Evolutionary conservation across 441 rosid species (phyloP).

Genomic region (Gossypium davidsonii): DNA sequence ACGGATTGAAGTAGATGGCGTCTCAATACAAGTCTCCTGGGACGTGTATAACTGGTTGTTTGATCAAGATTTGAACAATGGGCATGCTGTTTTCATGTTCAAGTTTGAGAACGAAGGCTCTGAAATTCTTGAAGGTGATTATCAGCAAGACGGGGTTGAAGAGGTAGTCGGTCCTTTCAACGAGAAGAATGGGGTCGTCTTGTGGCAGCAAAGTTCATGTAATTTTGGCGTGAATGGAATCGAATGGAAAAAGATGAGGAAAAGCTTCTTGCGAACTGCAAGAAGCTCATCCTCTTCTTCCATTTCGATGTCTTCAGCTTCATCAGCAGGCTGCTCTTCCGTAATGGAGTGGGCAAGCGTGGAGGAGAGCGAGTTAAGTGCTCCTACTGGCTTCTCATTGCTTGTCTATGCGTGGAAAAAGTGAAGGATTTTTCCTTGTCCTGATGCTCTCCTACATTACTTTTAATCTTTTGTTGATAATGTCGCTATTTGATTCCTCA

Average conservation of each 20-base stretch:
- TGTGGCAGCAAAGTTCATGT: constrained; percentile 36
- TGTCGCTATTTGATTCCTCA: neutral
- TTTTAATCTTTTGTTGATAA: neutral
- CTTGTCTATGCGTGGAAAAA: constrained; percentile 83
- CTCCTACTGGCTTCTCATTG: constrained; percentile 58
- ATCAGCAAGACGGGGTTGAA: constrained; percentile 11
- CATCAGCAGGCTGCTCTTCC: constrained; percentile 67
- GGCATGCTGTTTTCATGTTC: constrained; percentile 76
- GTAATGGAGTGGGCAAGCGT: constrained; percentile 86
- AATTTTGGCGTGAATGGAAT: constrained; percentile 47
- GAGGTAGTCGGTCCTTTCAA: neutral
- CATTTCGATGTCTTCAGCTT: constrained; percentile 69
- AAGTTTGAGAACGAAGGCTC: constrained; percentile 46
- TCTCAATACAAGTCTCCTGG: constrained; percentile 74
- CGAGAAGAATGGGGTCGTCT: constrained; percentile 29
- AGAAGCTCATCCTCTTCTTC: constrained; percentile 74
- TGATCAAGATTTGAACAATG: constrained; percentile 27
- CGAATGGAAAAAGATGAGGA: constrained; percentile 76
- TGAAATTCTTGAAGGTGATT: constrained; percentile 21
- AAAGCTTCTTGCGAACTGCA: constrained; percentile 44
- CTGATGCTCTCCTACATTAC: neutral
- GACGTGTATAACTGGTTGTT: constrained; percentile 90
- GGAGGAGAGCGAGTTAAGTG: constrained; percentile 52
- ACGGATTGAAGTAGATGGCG: constrained; percentile 67
- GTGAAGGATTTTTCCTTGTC: constrained; percentile 22